Conservation (phyloP, 345 rosid genomes). For the Eucalyptus regnans region DNA sequence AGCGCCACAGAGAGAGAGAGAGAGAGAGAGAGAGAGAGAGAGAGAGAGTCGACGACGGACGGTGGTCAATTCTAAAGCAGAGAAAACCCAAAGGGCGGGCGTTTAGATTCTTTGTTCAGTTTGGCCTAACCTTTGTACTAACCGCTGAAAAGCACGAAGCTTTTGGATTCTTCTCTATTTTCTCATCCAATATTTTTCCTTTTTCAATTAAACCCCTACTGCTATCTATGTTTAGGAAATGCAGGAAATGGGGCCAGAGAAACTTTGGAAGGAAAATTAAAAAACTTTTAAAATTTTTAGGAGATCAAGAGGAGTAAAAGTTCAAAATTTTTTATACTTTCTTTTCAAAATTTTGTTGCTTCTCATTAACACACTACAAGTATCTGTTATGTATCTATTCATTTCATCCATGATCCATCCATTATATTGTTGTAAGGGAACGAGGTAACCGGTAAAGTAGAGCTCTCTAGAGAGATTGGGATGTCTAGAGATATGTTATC, state of each 20-base stretch:
- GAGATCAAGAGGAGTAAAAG: background rate
- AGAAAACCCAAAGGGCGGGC: background rate
- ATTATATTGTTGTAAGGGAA: background rate
- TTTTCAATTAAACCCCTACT: background rate
- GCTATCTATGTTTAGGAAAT: background rate
- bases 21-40: too few relatives aligned
- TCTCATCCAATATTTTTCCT: background rate
- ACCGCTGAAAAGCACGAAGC: background rate
- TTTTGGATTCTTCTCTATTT: background rate
- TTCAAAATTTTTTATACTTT: accelerated
- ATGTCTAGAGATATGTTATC: background rate
- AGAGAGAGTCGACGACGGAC: background rate
- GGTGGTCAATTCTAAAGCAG: background rate
- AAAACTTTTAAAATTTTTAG: background rate
- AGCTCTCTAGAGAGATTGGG: background rate
- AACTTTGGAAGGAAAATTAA: background rate
- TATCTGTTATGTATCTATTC: background rate
- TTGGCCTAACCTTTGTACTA: background rate
- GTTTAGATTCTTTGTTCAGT: too few relatives aligned
- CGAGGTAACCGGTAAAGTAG: background rate
- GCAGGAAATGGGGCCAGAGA: background rate
- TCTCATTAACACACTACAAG: background rate
- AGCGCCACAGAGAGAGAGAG: too few relatives aligned
- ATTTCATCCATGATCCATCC: background rate
- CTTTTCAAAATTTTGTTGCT: background rate